Base-by-base conservation (phyloP, 1,284 basidiomycete genomes). In the Phellopilus nigrolimitatus region DNA sequence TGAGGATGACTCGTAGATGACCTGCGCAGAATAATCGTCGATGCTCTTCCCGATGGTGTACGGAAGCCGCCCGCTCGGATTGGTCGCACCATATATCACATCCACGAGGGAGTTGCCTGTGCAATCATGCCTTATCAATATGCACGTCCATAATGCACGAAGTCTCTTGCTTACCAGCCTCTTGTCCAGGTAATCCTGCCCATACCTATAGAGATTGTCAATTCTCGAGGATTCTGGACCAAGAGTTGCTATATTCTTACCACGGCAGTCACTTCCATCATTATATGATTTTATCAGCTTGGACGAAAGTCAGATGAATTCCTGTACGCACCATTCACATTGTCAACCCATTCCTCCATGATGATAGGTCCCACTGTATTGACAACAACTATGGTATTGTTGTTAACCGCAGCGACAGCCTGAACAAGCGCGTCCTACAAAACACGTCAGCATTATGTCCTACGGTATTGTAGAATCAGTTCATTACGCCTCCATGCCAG, bases 331-430 rank as follows among this genome's bases (percentile, higher is more conserved):
- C 73, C 72, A 60, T 83, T 83, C 3, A 68, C 66, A 56, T 81
- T 66, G 17, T 81, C 73, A 42, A 86, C 80, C 84, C 84, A 88
- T 7, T 71, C 60, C 62, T 88, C 84, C 61, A 86, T 71, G 24
- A 75, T 70, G 24, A 88, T 76, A 0, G 84, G 78, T 0, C 85
- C 85, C 43, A 85, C 84, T n/a, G 76, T 76, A 62, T 91, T 82
- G 7, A 89, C 75, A 3, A 91, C 78, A 21, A 91, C 88, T 30
- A 91, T 74, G 0, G 85, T 88, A 63, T 87, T 84, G 52, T 75
- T 69, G 60, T 79, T 81, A 13, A 68, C 68, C 30, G 68, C 65
- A 1, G 80, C 78, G 10, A 80, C 79, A 42, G 67, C 65, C 27
- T 70, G 61, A 9, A 83, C 76, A 4, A 82, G 68, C 9, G 74